These are phyloP conservation scores for Curvularia eragrostidis DNA, from an alignment of 2,329 filamentous ascomycete species.

Conservation along the genomic window DNA sequence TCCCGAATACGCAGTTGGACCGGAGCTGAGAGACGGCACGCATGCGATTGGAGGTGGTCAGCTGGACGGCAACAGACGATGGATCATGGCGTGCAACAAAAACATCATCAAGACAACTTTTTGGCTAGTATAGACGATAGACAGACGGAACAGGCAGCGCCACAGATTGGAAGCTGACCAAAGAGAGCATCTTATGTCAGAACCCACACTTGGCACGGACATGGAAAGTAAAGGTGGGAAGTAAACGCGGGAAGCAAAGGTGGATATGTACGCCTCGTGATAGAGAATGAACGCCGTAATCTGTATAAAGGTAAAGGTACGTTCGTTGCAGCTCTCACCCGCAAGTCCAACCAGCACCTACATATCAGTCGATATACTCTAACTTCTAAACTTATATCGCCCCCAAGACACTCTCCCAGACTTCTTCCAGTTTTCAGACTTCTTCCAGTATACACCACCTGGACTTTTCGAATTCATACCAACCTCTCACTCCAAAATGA, in stretches of 20 bases:
- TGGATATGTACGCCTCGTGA: no score
- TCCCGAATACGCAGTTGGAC: not conserved
- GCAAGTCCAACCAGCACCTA: not conserved
- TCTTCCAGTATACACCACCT: not conserved
- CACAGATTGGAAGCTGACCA: not conserved
- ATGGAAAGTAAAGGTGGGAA: not conserved
- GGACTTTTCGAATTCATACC: not conserved
- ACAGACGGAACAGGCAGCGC: not conserved
- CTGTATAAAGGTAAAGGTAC: not conserved
- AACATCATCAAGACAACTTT: not conserved
- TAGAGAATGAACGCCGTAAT: no score
- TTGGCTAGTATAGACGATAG: not conserved
- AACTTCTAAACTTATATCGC: not conserved
- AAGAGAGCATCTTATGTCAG: not conserved
- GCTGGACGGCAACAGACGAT: not conserved
- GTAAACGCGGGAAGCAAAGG: no score
- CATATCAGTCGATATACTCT: not conserved
- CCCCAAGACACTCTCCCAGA: not conserved
- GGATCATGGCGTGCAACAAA: not conserved
- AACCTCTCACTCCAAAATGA: conserved; percentile 1
- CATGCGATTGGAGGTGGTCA: not conserved
- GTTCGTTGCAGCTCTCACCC: not conserved
- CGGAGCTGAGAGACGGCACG: not conserved
- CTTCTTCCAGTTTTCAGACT: not conserved
- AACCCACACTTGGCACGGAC: not conserved